These are phyloP conservation scores for Trichoderma gamsii DNA, from an alignment of 495 filamentous ascomycete genomes.

Conservation along the genomic window DNA sequence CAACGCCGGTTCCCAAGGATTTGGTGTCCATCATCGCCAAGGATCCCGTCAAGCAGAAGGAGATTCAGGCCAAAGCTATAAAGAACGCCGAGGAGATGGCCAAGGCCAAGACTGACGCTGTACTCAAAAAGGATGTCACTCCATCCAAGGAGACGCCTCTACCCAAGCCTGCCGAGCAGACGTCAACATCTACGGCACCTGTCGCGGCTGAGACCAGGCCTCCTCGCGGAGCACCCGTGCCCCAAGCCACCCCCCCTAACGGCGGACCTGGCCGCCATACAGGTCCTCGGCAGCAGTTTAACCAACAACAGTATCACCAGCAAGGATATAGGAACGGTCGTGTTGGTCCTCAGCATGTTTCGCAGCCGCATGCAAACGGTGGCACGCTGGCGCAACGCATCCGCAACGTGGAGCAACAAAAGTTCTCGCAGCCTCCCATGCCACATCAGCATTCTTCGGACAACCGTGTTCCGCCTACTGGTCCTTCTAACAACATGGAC, in stretches of 20 bases:
- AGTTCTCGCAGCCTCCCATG: slow-evolving; percentile 33
- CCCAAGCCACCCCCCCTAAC: slow-evolving; percentile 29
- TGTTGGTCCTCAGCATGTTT: slow-evolving; percentile 31
- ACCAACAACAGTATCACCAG: slow-evolving; percentile 25
- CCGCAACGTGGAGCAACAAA: slow-evolving; percentile 39
- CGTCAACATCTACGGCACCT: slow-evolving; percentile 19
- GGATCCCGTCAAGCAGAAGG: slow-evolving; percentile 82
- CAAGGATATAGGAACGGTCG: slow-evolving; percentile 33
- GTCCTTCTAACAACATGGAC: slow-evolving; percentile 44
- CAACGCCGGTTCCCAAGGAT: slow-evolving; percentile 84
- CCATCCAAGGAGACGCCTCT: slow-evolving; percentile 30
- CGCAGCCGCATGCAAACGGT: slow-evolving; percentile 28
- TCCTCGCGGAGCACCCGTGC: slow-evolving; percentile 24
- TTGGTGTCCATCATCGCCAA: slow-evolving; percentile 93
- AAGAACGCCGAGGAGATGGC: slow-evolving; percentile 57
- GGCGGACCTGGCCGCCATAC: slow-evolving; percentile 32
- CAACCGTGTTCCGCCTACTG: slow-evolving; percentile 46
- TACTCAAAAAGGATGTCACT: slow-evolving; percentile 36
- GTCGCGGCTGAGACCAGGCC: slow-evolving; percentile 24
- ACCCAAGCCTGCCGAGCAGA: slow-evolving; percentile 27
- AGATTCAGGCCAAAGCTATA: slow-evolving; percentile 82
- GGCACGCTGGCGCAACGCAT: slow-evolving; percentile 39
- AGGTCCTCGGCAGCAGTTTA: slow-evolving; percentile 27
- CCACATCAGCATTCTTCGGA: slow-evolving; percentile 36
- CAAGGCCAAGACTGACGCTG: slow-evolving; percentile 30